Conservation (phyloP, 306 rosid species). For the Trifolium dubium region DNA sequence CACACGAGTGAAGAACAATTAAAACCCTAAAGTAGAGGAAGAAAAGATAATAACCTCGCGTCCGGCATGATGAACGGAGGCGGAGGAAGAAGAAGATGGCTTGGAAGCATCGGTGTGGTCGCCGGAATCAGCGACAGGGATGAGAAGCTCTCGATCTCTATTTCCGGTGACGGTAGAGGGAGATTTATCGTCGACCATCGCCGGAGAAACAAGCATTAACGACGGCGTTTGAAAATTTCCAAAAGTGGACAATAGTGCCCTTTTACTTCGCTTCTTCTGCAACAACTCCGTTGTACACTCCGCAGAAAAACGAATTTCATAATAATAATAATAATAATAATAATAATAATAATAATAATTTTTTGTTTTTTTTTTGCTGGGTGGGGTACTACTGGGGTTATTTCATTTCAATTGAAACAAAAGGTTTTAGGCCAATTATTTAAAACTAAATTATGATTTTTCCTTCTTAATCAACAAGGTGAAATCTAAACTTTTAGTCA, state of each 20-base stretch:
- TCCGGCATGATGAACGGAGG: conserved; percentile 66
- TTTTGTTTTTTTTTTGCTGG: neutral
- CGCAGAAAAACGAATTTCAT: neutral
- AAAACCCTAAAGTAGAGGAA: conserved; percentile 39
- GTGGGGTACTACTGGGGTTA: neutral
- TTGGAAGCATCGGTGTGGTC: conserved; percentile 58
- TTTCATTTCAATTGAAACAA: neutral
- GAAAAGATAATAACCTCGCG: conserved; percentile 61
- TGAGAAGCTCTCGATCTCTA: conserved; percentile 91
- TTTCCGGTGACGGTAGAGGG: conserved; percentile 55
- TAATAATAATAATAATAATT: too few relatives aligned
- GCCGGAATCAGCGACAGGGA: conserved; percentile 69
- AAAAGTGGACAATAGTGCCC: neutral
- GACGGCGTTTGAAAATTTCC: conserved; percentile 48
- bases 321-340: too few relatives aligned
- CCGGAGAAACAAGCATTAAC: conserved; percentile 19
- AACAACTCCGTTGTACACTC: conserved; percentile 26
- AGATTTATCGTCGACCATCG: conserved; percentile 78
- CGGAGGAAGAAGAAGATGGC: conserved; percentile 59
- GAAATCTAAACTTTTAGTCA: neutral
- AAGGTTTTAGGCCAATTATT: neutral
- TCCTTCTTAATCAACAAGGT: too few relatives aligned
- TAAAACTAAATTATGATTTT: neutral
- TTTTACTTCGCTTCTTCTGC: conserved; percentile 30
- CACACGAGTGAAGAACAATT: too few relatives aligned